Evolutionary conservation across 352 stramenopile species (phyloP), one percentile per base, ranked within the genome.

Genomic region (Globisporangium polare): DNA sequence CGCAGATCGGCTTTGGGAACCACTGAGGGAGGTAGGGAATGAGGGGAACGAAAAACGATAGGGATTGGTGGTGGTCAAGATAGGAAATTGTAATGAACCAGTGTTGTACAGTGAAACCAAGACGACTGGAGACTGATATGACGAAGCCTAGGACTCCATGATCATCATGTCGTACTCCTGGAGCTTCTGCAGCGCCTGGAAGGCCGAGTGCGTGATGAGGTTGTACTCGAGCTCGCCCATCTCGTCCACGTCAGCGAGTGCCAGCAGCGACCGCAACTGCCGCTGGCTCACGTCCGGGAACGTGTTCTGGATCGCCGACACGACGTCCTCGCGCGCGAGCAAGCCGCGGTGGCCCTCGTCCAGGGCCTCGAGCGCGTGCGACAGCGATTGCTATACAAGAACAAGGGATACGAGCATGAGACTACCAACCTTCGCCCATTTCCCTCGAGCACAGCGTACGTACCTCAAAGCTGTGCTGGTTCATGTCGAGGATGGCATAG

Each of bases 151-250:
- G 41, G 76, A 77, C 63, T 89, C 80, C 47, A 77, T 68, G 55
- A 90, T 80, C 78, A 90, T 92, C 71, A 83, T 78, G 67, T 88
- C 83, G 61, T 94, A 94, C 62, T 94, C 83, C 55, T 94, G 78
- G 18, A 94, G 71, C 61, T 88, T 89, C 67, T 94, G 83, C 22
- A 92, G 60, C 33, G 78, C 74, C 54, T 88, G 81, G 64, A 92
- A 94, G 7, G 72, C 81, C 22, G 79, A 90, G 69, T 84, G 78
- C 18, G 71, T 76, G 37, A 90, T 78, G 43, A 88, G 66, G 22
- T 69, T 73, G 67, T 90, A 92, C 62, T 94, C 77, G 20, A 90
- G 67, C 31, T 92, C 81, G 24, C 80, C 80, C 74, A 85, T 83
- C 35, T 89, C 72, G 61, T 90, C 75, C 2, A 74, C 64, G 26